Evolutionary conservation across 176 grass and related monocot genomes (phyloP).

Genomic region (Oryza coarctata): DNA sequence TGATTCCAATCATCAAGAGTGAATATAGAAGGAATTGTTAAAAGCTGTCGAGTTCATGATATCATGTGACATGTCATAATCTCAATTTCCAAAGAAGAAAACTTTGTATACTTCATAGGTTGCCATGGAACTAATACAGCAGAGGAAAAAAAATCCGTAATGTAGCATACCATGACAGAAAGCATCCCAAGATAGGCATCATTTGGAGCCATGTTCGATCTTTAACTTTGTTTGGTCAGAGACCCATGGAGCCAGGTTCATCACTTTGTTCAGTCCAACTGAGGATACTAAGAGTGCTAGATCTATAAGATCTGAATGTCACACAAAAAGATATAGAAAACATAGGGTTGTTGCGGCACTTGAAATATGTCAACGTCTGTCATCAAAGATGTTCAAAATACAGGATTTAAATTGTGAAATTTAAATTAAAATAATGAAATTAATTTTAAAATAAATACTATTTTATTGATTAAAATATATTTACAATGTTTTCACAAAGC

Average conservation of each 20-base stretch:
- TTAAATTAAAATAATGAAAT: no score
- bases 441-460: no score
- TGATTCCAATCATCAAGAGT: conserved; percentile 18
- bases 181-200: not conserved
- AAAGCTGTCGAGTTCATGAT: conserved; percentile 27
- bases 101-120: not conserved
- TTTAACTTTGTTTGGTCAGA: no score
- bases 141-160: not conserved
- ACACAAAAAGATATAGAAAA: not conserved
- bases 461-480: no score
- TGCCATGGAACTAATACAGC: not conserved
- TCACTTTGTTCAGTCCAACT: not conserved
- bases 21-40: not conserved
- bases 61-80: conserved; percentile 1
- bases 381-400: rapidly evolving
- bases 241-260: no score
- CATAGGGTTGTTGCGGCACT: not conserved
- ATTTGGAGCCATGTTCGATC: not conserved
- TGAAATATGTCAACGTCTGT: not conserved
- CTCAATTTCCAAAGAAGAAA: not conserved
- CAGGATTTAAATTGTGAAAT: no score
- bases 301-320: not conserved
- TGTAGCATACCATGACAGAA: not conserved
- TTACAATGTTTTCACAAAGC: no score
- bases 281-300: not conserved